Evolutionary conservation across 805 yeast genomes (phyloP).

Genomic region (Yarrowia sp.): DNA sequence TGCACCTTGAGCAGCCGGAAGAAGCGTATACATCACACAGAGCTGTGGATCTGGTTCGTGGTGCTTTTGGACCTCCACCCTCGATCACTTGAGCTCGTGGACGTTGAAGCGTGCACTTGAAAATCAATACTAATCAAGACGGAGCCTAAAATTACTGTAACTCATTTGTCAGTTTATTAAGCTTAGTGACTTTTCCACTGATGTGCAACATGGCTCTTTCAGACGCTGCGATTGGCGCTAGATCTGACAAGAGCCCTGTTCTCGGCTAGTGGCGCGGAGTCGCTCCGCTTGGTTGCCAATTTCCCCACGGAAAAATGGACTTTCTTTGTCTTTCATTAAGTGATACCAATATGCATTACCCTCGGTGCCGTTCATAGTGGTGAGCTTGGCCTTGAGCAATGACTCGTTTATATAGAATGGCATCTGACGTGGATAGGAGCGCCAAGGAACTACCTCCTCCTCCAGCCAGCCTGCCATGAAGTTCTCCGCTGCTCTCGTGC

Average conservation of each 20-base stretch:
- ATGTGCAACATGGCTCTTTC: conserved; percentile 24
- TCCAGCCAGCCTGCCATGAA: not conserved
- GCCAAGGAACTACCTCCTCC: not conserved
- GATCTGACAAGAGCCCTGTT: not conserved
- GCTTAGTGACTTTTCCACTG: not conserved
- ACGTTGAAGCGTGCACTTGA: not conserved
- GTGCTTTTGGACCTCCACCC: not conserved
- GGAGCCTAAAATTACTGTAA: no score
- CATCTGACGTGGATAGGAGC: no score
- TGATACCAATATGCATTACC: not conserved
- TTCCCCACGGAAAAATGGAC: conserved; percentile 3
- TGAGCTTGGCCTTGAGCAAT: not conserved
- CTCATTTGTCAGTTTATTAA: not conserved
- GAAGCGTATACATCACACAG: no score
- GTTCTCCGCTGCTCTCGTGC: conserved; percentile 2
- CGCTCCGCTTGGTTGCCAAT: not conserved
- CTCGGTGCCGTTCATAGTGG: conserved; percentile 7
- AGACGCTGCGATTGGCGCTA: conserved; percentile 28
- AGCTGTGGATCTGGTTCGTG: no score
- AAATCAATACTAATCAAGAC: not conserved
- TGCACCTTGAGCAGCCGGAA: no score
- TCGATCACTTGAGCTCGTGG: not conserved
- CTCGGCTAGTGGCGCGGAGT: not conserved
- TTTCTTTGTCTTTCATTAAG: not conserved
- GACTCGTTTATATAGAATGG: not conserved